These are phyloP conservation scores for Emmonsia crescens DNA, from an alignment of 2,329 filamentous ascomycete genomes.

Conservation along the genomic window DNA sequence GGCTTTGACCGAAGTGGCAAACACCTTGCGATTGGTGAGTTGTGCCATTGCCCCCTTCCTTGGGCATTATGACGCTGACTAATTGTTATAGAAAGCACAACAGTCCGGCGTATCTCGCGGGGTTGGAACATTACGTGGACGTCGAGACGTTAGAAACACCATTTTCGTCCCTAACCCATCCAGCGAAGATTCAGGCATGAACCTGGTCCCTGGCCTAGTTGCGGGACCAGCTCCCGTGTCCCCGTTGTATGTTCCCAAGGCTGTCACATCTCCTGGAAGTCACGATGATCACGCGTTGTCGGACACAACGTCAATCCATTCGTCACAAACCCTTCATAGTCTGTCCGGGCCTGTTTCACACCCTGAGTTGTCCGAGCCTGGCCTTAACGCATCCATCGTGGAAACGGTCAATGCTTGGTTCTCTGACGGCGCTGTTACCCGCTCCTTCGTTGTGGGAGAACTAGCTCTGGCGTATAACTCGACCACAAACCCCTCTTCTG, in stretches of 20 bases:
- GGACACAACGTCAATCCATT: slow-evolving; percentile 85
- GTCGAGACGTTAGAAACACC: slow-evolving; percentile 84
- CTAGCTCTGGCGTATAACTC: slow-evolving; percentile 74
- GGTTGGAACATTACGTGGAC: slow-evolving; percentile 68
- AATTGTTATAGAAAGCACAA: slow-evolving; percentile 33
- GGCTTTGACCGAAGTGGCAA: slow-evolving; percentile 39
- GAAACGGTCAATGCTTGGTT: slow-evolving; percentile 85
- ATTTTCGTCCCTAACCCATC: slow-evolving; percentile 58
- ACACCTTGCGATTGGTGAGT: slow-evolving; percentile 34
- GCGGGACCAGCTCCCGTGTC: slow-evolving; percentile 23
- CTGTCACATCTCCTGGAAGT: slow-evolving; percentile 40
- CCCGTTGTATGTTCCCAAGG: slow-evolving; percentile 25
- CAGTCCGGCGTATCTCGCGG: slow-evolving; percentile 51
- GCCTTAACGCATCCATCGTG: slow-evolving; percentile 78
- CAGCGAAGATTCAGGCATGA: slow-evolving; percentile 26
- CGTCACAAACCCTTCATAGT: slow-evolving; percentile 65
- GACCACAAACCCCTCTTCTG: slow-evolving; percentile 26
- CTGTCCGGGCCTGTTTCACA: slow-evolving; percentile 62
- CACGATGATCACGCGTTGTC: slow-evolving; percentile 59
- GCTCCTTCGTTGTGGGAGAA: slow-evolving; percentile 70
- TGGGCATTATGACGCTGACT: background rate
- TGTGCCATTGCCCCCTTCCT: slow-evolving; percentile 11
- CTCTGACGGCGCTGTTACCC: slow-evolving; percentile 59
- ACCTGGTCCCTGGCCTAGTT: slow-evolving; percentile 15
- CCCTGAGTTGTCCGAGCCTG: slow-evolving; percentile 66